Conservation (phyloP, 2,329 filamentous ascomycete genomes). For the Capronia epimyces region DNA sequence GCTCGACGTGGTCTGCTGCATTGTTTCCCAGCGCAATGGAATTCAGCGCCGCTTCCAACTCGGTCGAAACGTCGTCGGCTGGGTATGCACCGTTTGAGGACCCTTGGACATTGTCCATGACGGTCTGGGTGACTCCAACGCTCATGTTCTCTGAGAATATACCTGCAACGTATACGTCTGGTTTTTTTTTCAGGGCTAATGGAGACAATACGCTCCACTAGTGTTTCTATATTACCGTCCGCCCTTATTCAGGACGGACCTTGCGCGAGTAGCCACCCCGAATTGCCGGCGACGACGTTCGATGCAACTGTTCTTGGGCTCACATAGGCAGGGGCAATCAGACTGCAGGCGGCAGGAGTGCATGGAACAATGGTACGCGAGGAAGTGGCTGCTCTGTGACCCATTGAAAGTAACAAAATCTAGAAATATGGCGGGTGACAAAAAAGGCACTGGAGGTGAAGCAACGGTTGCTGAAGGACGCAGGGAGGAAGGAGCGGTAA, state of each 20-base stretch:
- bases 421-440: background rate
- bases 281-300: conserved; percentile 11
- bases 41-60: conserved; percentile 14
- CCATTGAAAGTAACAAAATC: conserved; percentile 25
- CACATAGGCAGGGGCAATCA: conserved; percentile 19
- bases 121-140: conserved; percentile 15
- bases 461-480: background rate
- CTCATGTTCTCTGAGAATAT: conserved; percentile 11
- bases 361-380: conserved; percentile 2
- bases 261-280: conserved; percentile 45
- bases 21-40: conserved; percentile 15
- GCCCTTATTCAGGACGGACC: conserved; percentile 49
- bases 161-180: background rate
- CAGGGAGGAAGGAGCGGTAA: background rate
- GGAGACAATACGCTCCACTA: conserved; percentile 1
- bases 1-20: conserved; percentile 17
- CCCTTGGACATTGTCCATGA: conserved; percentile 17
- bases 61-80: conserved; percentile 2
- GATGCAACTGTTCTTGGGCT: conserved; percentile 9
- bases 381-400: conserved; percentile 21
- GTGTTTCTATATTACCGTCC: conserved; percentile 42
- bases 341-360: conserved; percentile 11
- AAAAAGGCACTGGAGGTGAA: background rate
- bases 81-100: background rate
- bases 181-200: background rate